Conservation (phyloP, 768 basidiomycete species). For the Fibroporia radiculosa region DNA sequence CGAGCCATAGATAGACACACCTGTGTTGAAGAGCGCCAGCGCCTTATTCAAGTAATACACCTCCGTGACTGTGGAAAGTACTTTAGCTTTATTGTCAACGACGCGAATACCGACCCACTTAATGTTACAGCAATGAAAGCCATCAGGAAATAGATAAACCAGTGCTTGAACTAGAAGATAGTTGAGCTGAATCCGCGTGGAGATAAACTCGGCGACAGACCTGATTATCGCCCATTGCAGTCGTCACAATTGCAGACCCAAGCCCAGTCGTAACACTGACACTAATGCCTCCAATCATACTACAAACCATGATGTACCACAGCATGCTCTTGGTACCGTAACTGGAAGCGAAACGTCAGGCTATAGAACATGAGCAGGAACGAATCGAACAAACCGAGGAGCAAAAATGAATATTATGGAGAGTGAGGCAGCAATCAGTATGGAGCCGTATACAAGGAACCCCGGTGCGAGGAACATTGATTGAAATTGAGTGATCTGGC, state of each 20-base stretch:
- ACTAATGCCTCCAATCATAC: slow-evolving; percentile 92
- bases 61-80: slow-evolving; percentile 55
- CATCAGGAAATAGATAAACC: slow-evolving; percentile 87
- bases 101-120: slow-evolving; percentile 33
- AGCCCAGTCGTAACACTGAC: slow-evolving; percentile 94
- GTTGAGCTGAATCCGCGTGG: not conserved
- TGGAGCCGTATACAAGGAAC: slow-evolving; percentile 64
- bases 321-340: slow-evolving; percentile 92
- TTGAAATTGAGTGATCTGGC: slow-evolving; percentile 66
- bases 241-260: slow-evolving; percentile 83
- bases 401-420: slow-evolving; percentile 79
- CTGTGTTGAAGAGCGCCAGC: slow-evolving; percentile 90
- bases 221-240: slow-evolving; percentile 70
- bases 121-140: slow-evolving; percentile 80
- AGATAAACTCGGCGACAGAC: slow-evolving; percentile 27
- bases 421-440: slow-evolving; percentile 57
- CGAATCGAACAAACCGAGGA: slow-evolving; percentile 48
- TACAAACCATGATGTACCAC: slow-evolving; percentile 92
- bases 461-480: slow-evolving; percentile 75
- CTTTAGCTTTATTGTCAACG: slow-evolving; percentile 10
- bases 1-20: slow-evolving; percentile 28
- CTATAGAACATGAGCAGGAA: not conserved
- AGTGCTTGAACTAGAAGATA: slow-evolving; percentile 65
- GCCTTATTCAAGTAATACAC: slow-evolving; percentile 96
- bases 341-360: slow-evolving; percentile 23